Conservation (phyloP, 768 basidiomycete genomes). For the Kwoniella bestiolae region DNA sequence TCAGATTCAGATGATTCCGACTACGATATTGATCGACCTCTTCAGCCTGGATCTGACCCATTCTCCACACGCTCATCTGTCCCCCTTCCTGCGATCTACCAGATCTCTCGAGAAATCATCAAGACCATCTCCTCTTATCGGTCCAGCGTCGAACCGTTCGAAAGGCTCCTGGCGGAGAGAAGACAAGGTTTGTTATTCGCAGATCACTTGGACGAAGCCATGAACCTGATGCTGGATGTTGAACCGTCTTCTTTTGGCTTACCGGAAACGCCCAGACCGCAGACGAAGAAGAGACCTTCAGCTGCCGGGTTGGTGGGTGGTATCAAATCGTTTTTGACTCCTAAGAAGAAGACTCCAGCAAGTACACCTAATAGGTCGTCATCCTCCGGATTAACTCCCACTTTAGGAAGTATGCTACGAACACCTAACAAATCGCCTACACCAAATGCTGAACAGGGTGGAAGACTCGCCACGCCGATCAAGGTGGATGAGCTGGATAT, state of each 20-base stretch:
- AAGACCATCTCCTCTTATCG: conserved; percentile 82
- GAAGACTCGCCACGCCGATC: conserved; percentile 19
- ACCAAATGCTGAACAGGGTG: neutral
- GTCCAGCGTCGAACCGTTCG: conserved; percentile 73
- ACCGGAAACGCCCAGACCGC: conserved; percentile 10
- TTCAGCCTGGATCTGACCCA: conserved; percentile 61
- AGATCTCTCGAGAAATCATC: conserved; percentile 78
- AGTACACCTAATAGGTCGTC: conserved; percentile 8
- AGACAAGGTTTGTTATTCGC: conserved; percentile 87
- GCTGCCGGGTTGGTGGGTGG: conserved; percentile 22
- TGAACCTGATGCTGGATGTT: conserved; percentile 73
- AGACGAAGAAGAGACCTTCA: conserved; percentile 22
- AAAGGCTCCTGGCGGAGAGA: conserved; percentile 80
- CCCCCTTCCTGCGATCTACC: conserved; percentile 70
- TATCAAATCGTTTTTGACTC: conserved; percentile 66
- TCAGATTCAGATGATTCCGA: conserved; percentile 27
- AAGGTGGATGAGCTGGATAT: conserved; percentile 6
- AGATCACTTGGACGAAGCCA: conserved; percentile 87
- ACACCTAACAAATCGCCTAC: conserved; percentile 6
- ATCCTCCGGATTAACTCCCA: neutral
- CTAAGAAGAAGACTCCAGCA: conserved; percentile 65
- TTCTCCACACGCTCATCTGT: conserved; percentile 69
- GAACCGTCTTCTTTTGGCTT: conserved; percentile 53
- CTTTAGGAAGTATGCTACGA: conserved; percentile 6
- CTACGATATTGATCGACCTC: neutral